Percentiles rank a stretch among this genome's conserved stretches.
These are phyloP conservation scores for Boletus eberwhitei DNA, from an alignment of 768 basidiomycete species.

Conservation along the genomic window DNA sequence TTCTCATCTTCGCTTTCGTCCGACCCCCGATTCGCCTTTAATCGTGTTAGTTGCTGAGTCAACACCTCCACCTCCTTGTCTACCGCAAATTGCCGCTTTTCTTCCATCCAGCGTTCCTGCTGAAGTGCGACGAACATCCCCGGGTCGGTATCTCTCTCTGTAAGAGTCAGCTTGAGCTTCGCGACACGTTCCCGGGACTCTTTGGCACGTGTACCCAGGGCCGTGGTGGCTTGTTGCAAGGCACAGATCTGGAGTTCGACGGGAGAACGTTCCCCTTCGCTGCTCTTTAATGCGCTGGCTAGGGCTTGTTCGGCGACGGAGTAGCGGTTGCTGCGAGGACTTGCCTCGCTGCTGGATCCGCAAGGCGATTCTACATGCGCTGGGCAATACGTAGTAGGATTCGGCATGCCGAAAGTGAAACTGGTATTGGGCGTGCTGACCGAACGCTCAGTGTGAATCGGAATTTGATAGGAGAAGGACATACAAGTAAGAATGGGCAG, in stretches of 20 bases:
- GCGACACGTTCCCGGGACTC: constrained; percentile 43
- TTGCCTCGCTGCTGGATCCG: constrained; percentile 27
- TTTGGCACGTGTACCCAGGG: constrained; percentile 42
- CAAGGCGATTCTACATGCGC: constrained; percentile 17
- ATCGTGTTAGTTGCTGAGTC: constrained; percentile 33
- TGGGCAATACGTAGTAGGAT: constrained; percentile 9
- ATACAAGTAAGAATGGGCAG: constrained; percentile 12
- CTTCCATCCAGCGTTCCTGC: constrained; percentile 50
- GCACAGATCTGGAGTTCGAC: constrained; percentile 47
- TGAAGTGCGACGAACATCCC: constrained; percentile 37
- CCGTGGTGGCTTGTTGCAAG: constrained; percentile 42
- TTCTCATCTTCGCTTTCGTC: constrained; percentile 15
- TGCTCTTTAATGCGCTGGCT: constrained; percentile 32
- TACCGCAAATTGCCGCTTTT: constrained; percentile 39
- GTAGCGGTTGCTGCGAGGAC: constrained; percentile 40
- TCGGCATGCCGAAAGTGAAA: constrained; percentile 17
- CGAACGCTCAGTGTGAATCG: constrained; percentile 15
- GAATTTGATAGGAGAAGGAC: constrained; percentile 12
- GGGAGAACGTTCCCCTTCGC: constrained; percentile 34
- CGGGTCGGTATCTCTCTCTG: constrained; percentile 39
- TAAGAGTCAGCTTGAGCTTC: constrained; percentile 38
- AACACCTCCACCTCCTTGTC: constrained; percentile 37
- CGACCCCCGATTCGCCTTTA: constrained; percentile 28
- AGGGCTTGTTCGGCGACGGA: constrained; percentile 43
- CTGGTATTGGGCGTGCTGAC: constrained; percentile 22